Evolutionary conservation across 2,329 filamentous ascomycete genomes (phyloP).

Genomic region (Aspergillus ustus): DNA sequence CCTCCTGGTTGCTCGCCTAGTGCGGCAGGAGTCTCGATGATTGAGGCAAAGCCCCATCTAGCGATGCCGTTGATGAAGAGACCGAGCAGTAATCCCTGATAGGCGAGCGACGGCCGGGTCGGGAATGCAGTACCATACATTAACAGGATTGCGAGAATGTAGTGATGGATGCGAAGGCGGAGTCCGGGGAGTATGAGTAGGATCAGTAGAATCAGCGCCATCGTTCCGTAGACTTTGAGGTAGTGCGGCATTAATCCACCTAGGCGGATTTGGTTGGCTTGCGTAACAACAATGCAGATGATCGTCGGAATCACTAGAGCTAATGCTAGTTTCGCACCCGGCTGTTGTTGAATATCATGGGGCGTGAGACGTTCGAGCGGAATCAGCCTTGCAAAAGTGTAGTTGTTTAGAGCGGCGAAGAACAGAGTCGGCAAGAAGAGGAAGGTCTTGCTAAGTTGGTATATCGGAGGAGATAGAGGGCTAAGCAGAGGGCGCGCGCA

Average conservation of each 20-base stretch:
- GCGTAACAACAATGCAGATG: conserved; percentile 68
- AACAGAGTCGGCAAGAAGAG: conserved; percentile 90
- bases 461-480: conserved; percentile 64
- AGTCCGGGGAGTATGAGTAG: conserved; percentile 75
- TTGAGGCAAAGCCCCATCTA: conserved; percentile 88
- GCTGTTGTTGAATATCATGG: conserved; percentile 86
- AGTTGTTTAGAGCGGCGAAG: conserved; percentile 90
- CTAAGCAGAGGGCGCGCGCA: conserved; percentile 74
- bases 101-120: conserved; percentile 80
- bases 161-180: conserved; percentile 90
- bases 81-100: conserved; percentile 86
- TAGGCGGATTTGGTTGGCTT: conserved; percentile 83
- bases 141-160: conserved; percentile 84
- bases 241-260: conserved; percentile 81
- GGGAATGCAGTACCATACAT: conserved; percentile 88
- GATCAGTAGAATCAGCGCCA: conserved; percentile 69
- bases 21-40: conserved; percentile 79
- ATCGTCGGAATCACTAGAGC: conserved; percentile 76
- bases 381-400: conserved; percentile 85
- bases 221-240: conserved; percentile 74
- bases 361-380: conserved; percentile 90
- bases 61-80: conserved; percentile 94
- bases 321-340: conserved; percentile 82
- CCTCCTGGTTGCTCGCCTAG: conserved; percentile 60
- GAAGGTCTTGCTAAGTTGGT: conserved; percentile 84